Conservation (phyloP, 345 rosid species). For the Heritiera fomes region DNA sequence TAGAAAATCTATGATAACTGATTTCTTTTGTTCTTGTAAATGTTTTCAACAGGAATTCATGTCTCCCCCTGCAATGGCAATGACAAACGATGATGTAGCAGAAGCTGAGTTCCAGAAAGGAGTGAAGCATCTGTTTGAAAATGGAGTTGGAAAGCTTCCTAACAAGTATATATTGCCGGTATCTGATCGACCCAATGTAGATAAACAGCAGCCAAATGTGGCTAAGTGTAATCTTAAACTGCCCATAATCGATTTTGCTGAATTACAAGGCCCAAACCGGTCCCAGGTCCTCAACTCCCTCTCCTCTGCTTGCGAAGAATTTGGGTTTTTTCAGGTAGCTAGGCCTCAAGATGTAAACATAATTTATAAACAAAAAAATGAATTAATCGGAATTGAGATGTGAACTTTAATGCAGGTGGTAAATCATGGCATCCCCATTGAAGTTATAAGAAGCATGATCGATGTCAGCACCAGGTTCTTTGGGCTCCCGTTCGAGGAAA, state of each 20-base stretch:
- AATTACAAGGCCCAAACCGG: constrained; percentile 59
- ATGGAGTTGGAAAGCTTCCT: constrained; percentile 59
- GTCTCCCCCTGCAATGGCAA: constrained; percentile 57
- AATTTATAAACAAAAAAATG: background rate
- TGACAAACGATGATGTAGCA: constrained; percentile 27
- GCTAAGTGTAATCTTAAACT: constrained; percentile 45
- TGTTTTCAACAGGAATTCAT: constrained; percentile 23
- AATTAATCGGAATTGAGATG: background rate
- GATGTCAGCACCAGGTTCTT: constrained; percentile 71
- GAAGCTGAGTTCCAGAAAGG: constrained; percentile 59
- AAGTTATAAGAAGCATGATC: constrained; percentile 54
- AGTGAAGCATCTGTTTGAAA: constrained; percentile 66
- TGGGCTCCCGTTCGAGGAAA: constrained; percentile 68
- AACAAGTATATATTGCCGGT: constrained; percentile 62
- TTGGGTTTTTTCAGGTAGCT: constrained; percentile 82
- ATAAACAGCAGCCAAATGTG: constrained; percentile 3
- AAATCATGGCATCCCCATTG: constrained; percentile 69
- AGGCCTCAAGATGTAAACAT: background rate
- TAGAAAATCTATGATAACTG: background rate
- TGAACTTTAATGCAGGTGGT: constrained; percentile 49
- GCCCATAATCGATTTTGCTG: constrained; percentile 73
- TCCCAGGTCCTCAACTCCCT: constrained; percentile 50
- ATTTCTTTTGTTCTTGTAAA: background rate
- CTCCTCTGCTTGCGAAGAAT: constrained; percentile 61
- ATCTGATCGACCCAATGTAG: constrained; percentile 49